phyloP scores from a whole-genome alignment of 106 monocot genomes.

The Posidonia australis region DNA sequence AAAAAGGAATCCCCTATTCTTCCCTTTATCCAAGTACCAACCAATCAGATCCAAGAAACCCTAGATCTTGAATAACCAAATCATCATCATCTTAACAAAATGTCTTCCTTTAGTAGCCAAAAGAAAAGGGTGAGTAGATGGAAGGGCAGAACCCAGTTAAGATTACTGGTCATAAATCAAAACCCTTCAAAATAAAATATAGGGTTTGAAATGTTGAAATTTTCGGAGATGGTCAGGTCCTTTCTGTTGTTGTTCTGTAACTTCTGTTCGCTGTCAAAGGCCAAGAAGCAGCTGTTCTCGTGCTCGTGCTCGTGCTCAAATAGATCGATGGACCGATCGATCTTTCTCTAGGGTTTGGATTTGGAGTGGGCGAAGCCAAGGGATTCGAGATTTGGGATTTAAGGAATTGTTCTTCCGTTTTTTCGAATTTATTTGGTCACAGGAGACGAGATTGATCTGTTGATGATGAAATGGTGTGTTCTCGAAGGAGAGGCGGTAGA shows the following conservation, averaged over 20 bases:
- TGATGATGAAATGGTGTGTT: not conserved
- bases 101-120: too few species aligned
- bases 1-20: not conserved
- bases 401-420: not conserved
- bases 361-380: not conserved
- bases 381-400: not conserved
- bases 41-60: not conserved
- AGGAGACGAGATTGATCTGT: not conserved
- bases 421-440: not conserved
- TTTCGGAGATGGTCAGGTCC: not conserved
- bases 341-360: not conserved
- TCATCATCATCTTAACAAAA: too few species aligned
- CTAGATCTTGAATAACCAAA: constrained; percentile 1
- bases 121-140: too few species aligned
- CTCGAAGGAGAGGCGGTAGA: not conserved
- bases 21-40: too few species aligned
- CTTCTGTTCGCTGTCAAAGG: too few species aligned
- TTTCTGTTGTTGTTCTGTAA: not conserved
- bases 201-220: not conserved
- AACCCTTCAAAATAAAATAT: not conserved
- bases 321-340: not conserved
- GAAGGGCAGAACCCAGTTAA: not conserved
- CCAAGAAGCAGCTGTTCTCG: not conserved
- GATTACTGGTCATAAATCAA: constrained; percentile 6
- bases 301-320: not conserved